A percentile compares a stretch with the other conserved stretches of the same genome.
Conservation (phyloP, 2,329 filamentous ascomycete species). For the Arthroderma sp. region DNA sequence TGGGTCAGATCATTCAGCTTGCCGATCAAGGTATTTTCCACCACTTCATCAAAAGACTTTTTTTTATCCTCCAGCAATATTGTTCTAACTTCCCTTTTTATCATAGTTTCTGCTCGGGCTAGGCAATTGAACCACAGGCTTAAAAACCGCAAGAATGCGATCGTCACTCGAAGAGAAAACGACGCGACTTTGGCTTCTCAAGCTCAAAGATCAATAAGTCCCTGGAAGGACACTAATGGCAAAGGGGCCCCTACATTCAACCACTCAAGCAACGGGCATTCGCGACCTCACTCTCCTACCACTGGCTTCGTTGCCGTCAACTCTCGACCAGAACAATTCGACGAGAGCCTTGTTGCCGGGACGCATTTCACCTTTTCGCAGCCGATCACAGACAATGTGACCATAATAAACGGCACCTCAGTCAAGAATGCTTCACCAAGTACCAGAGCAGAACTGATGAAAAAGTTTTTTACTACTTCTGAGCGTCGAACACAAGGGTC, state of each 20-base stretch:
- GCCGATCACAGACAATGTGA: slow-evolving; percentile 32
- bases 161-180: slow-evolving; percentile 48
- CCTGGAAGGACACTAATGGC: slow-evolving; percentile 26
- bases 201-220: slow-evolving; percentile 22
- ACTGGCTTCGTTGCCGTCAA: slow-evolving; percentile 49
- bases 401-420: slow-evolving; percentile 35
- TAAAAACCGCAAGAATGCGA: slow-evolving; percentile 60
- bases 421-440: slow-evolving; percentile 43
- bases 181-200: slow-evolving; percentile 21
- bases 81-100: background rate
- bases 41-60: background rate
- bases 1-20: slow-evolving; percentile 63
- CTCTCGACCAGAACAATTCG: slow-evolving; percentile 29
- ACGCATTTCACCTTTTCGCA: slow-evolving; percentile 29
- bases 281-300: slow-evolving; percentile 32
- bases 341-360: slow-evolving; percentile 21
- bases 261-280: slow-evolving; percentile 16
- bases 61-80: background rate
- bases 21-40: slow-evolving; percentile 54
- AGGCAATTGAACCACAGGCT: slow-evolving; percentile 71
- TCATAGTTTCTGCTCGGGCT: slow-evolving; percentile 52
- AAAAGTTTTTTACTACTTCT: slow-evolving; percentile 48
- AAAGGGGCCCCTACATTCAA: slow-evolving; percentile 15
- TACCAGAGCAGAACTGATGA: slow-evolving; percentile 47
- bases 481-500: slow-evolving; percentile 35